These are phyloP conservation scores for Astathelohania contejeani DNA, from an alignment of 371 early-diverging fungal genomes.

Conservation along the genomic window DNA sequence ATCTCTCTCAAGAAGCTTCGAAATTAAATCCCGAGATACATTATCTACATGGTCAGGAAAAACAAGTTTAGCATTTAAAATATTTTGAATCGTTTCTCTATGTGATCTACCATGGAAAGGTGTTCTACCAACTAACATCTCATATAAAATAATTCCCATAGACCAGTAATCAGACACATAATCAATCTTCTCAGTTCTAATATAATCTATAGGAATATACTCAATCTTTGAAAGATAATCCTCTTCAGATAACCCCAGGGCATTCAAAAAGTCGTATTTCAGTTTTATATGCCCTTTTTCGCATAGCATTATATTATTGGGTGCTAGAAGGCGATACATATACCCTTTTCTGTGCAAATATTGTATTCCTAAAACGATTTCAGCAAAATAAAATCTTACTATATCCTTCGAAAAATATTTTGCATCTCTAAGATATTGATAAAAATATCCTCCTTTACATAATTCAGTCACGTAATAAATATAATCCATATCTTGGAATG, in stretches of 20 bases:
- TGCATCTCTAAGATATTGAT: slow-evolving; percentile 9
- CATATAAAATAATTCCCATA: slow-evolving; percentile 40
- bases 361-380: slow-evolving; percentile 73
- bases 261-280: slow-evolving; percentile 50
- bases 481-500: slow-evolving; percentile 44
- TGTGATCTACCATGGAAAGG: slow-evolving; percentile 27
- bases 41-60: slow-evolving; percentile 26
- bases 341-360: slow-evolving; percentile 75
- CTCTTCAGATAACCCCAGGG: slow-evolving; percentile 17
- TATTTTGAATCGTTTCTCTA: slow-evolving; percentile 10
- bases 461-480: slow-evolving; percentile 37
- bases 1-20: slow-evolving; percentile 16
- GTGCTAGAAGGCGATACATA: slow-evolving; percentile 81
- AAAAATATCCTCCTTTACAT: slow-evolving; percentile 15
- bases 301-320: slow-evolving; percentile 55
- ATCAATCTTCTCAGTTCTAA: slow-evolving; percentile 31
- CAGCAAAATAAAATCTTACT: slow-evolving; percentile 73
- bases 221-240: slow-evolving; percentile 46
- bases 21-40: slow-evolving; percentile 23
- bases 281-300: slow-evolving; percentile 42
- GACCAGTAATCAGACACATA: slow-evolving; percentile 38
- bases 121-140: slow-evolving; percentile 28
- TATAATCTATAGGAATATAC: slow-evolving; percentile 51
- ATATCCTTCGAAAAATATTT: slow-evolving; percentile 59
- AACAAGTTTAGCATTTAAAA: slow-evolving; percentile 7